Conservation (phyloP, 169 alveolate species). For the Plasmodium yoelii region DNA sequence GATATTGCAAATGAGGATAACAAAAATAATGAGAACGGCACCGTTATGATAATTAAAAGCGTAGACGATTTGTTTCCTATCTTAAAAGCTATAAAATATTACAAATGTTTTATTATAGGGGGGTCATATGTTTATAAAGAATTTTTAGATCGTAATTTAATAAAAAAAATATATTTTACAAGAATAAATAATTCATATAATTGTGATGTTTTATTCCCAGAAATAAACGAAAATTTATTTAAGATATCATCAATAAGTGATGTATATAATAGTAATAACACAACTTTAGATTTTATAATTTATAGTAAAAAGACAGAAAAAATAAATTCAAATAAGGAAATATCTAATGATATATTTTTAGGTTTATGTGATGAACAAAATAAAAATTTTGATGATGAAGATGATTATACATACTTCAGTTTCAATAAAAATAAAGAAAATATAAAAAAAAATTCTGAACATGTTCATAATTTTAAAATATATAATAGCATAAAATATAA, state of each 20-base stretch:
- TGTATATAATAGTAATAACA: constrained; percentile 72
- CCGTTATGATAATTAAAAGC: constrained; percentile 74
- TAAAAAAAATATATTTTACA: constrained; percentile 88
- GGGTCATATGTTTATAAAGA: constrained; percentile 90
- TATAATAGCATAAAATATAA: constrained; percentile 82
- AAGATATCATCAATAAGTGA: constrained; percentile 78
- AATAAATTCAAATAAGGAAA: background rate
- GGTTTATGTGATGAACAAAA: background rate
- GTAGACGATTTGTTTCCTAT: constrained; percentile 79
- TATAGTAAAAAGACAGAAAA: constrained; percentile 40
- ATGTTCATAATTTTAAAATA: constrained; percentile 65
- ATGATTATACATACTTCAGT: constrained; percentile 39
- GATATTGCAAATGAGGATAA: constrained; percentile 41
- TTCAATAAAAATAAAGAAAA: constrained; percentile 32
- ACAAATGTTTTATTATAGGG: constrained; percentile 89
- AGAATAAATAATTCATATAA: constrained; percentile 87
- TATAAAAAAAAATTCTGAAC: constrained; percentile 19
- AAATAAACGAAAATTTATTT: constrained; percentile 76
- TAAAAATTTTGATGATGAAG: constrained; percentile 9
- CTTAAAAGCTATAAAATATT: constrained; percentile 58
- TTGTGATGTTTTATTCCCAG: constrained; percentile 87
- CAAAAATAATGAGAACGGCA: constrained; percentile 35
- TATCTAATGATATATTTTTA: background rate
- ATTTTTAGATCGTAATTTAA: constrained; percentile 81
- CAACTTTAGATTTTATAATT: constrained; percentile 78